Base-by-base conservation (phyloP, 805 yeast species). In the Monosporozyma siamensis region DNA sequence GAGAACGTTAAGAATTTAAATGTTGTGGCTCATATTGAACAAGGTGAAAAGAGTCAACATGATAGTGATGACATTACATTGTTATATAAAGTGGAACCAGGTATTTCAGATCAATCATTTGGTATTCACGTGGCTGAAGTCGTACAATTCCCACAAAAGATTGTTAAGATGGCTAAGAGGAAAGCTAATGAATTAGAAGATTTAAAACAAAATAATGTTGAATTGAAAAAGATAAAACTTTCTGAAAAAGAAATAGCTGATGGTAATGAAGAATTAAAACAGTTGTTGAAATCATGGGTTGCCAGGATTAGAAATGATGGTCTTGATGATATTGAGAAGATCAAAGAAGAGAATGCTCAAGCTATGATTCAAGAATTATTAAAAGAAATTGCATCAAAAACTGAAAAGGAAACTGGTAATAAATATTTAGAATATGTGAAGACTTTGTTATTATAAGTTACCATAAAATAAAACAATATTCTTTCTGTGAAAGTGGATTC, bases 51-150 rank as follows among this genome's bases (percentile, higher is more conserved):
- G 6, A 53, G 51, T 38, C 48, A 58, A 40, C 47, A 55, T 41
- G 50, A 60, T 10, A 65, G 69, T 35, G 73, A 74, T 26, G 95
- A 87, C 50, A 86, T 92, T 50, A 88, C 97, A 0, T 69, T 92
- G 44, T 68, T 92, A 51, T 92, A 92, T 65, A 84, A 82, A 55
- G 97, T 92, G n/a, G 96, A 87, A 51, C 84, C 86, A 1, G 98
- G 98, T n/a, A 78, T 89, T 40, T 81, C 95, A 2, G 95, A 87
- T 61, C 92, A 89, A 62, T 88, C 97, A 0, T 92, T 92, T 66
- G 98, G 98, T 64, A 89, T 92, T 38, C 95, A 92, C 59, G 98
- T 92, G 37, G 97, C 97, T 0, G 97, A 92, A 63, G 79, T 90
- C 24, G 97, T 90, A 15, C 82, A 85, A 51, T 92, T 92, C 63